Conservation (phyloP, 805 yeast genomes). For the Candida montana region DNA sequence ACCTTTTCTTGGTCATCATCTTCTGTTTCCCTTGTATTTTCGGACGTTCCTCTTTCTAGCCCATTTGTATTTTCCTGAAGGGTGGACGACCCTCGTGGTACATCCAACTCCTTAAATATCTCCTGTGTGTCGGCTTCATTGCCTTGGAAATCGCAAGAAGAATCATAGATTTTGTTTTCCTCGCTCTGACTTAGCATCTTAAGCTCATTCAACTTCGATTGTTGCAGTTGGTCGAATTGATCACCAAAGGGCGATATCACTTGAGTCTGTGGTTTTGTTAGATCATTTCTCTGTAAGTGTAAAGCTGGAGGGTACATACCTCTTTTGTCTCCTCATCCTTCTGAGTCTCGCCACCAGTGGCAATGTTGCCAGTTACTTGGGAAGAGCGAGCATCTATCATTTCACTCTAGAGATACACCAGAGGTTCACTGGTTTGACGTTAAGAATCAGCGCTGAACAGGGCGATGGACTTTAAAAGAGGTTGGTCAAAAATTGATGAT, state of each 20-base stretch:
- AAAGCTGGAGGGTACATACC: not conserved
- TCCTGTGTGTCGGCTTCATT: slow-evolving; percentile 17
- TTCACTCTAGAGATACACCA: not conserved
- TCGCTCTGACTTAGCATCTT: slow-evolving; percentile 16
- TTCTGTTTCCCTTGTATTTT: slow-evolving; percentile 1
- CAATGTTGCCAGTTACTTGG: not conserved
- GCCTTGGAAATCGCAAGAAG: slow-evolving; percentile 20
- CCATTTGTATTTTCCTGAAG: not conserved
- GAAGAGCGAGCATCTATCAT: not conserved
- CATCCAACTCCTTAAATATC: slow-evolving; percentile 6
- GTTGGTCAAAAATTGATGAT: too few species aligned
- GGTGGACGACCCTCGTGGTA: too few species aligned
- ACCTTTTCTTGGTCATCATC: not conserved
- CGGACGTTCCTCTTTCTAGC: not conserved
- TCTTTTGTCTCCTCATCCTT: slow-evolving; percentile 1
- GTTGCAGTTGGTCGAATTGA: slow-evolving; percentile 7
- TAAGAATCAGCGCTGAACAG: too few species aligned
- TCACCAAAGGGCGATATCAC: slow-evolving; percentile 11
- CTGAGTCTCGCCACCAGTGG: not conserved
- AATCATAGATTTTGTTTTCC: slow-evolving; percentile 21
- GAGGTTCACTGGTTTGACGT: too few species aligned
- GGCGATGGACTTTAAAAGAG: too few species aligned
- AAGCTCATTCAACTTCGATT: slow-evolving; percentile 8
- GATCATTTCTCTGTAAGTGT: not conserved
- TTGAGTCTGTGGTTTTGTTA: slow-evolving; percentile 20